Percentiles rank a stretch among this genome's conserved stretches.
Conservation (phyloP, 2,329 filamentous ascomycete species). For the Ophiostoma himal-ulmi region DNA sequence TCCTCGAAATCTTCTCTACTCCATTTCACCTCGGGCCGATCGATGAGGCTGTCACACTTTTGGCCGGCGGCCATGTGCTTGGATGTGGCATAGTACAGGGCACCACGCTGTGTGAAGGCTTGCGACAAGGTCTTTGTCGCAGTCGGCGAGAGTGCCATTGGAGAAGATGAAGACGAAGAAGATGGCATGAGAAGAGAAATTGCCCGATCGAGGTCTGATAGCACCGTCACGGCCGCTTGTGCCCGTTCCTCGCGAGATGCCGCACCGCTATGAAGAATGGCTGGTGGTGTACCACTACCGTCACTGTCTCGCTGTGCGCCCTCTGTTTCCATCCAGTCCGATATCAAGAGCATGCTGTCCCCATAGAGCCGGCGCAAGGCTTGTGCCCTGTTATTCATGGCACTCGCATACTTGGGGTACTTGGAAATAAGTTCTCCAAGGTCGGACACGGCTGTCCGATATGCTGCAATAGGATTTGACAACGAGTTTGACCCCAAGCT, state of each 20-base stretch:
- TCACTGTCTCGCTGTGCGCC: conserved; percentile 17
- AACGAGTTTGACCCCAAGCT: conserved; percentile 34
- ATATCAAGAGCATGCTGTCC: conserved; percentile 48
- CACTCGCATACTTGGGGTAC: conserved; percentile 63
- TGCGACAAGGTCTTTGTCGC: conserved; percentile 61
- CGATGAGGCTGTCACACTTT: neutral
- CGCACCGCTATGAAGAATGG: conserved; percentile 36
- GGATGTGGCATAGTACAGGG: conserved; percentile 55
- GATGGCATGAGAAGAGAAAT: conserved; percentile 54
- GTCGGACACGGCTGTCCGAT: conserved; percentile 42
- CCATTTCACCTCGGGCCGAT: conserved; percentile 43
- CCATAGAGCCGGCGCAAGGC: conserved; percentile 57
- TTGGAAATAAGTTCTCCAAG: conserved; percentile 53
- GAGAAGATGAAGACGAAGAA: conserved; percentile 36
- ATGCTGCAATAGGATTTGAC: conserved; percentile 39
- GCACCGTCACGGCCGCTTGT: conserved; percentile 31
- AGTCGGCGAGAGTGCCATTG: conserved; percentile 54
- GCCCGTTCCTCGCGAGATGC: conserved; percentile 31
- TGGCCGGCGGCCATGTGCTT: conserved; percentile 34
- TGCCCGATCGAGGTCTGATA: conserved; percentile 52
- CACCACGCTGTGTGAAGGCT: conserved; percentile 66
- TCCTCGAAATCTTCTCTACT: conserved; percentile 53
- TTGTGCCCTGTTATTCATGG: conserved; percentile 69
- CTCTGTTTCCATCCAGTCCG: neutral
- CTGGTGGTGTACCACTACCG: neutral